Conservation (phyloP, 768 basidiomycete species). For the Psilocybe cyanescens region DNA sequence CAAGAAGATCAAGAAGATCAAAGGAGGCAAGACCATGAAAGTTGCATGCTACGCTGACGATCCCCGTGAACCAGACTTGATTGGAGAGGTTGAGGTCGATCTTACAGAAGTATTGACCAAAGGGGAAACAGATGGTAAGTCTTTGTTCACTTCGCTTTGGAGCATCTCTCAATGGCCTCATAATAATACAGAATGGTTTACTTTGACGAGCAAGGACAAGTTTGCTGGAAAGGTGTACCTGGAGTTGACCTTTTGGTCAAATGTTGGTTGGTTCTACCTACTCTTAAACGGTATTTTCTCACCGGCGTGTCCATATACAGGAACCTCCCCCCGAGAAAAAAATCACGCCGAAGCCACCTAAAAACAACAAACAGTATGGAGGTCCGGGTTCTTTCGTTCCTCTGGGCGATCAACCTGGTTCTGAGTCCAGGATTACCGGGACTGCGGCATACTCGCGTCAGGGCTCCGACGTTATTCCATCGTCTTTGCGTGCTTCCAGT, state of each 20-base stretch:
- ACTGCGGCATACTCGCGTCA: constrained; percentile 40
- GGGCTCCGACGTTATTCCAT: constrained; percentile 57
- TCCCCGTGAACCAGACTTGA: constrained; percentile 91
- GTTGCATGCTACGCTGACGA: constrained; percentile 95
- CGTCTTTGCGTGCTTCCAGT: constrained; percentile 63
- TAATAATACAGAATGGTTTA: constrained; percentile 83
- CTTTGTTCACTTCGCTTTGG: not conserved
- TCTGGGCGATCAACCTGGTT: constrained; percentile 36
- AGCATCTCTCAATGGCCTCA: not conserved
- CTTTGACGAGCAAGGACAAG: constrained; percentile 85
- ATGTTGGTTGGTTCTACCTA: constrained; percentile 51
- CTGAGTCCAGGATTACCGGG: constrained; percentile 33
- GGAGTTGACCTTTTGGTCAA: constrained; percentile 97
- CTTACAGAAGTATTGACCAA: constrained; percentile 89
- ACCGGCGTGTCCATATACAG: constrained; percentile 37
- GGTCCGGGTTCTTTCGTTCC: constrained; percentile 81
- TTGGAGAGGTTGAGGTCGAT: constrained; percentile 90
- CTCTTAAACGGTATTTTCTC: constrained; percentile 8
- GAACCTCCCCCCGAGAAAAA: constrained; percentile 83
- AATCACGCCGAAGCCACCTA: constrained; percentile 48
- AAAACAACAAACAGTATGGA: constrained; percentile 66
- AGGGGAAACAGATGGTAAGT: constrained; percentile 95
- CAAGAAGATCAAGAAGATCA: constrained; percentile 52
- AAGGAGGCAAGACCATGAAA: constrained; percentile 76
- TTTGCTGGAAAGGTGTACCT: constrained; percentile 96